Evolutionary conservation across 352 stramenopile species (phyloP).

Genomic region (Pythium aphanidermatum): DNA sequence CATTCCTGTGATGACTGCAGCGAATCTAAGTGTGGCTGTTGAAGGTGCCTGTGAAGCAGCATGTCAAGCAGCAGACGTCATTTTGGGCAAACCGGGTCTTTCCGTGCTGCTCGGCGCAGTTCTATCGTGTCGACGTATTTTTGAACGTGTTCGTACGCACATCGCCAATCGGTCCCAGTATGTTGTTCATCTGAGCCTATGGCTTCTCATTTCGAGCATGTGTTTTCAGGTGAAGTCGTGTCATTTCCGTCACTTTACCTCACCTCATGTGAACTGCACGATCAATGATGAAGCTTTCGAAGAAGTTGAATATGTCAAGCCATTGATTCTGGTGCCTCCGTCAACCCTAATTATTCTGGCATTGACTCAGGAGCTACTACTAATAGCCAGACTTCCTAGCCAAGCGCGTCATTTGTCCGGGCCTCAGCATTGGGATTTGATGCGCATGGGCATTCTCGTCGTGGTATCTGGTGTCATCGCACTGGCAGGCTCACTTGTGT

Average conservation of each 20-base stretch:
- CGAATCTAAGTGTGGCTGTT: slow-evolving; percentile 70
- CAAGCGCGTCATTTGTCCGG: slow-evolving; percentile 70
- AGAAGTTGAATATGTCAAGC: slow-evolving; percentile 37
- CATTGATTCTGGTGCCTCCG: slow-evolving; percentile 91
- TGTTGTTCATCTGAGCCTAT: slow-evolving; percentile 90
- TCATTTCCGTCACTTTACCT: slow-evolving; percentile 66
- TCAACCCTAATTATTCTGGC: slow-evolving; percentile 54
- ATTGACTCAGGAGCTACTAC: slow-evolving; percentile 3
- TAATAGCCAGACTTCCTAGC: slow-evolving; percentile 7
- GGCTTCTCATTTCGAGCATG: slow-evolving; percentile 92
- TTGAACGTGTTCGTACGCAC: slow-evolving; percentile 93
- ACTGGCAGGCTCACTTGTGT: slow-evolving; percentile 77
- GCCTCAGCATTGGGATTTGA: slow-evolving; percentile 70
- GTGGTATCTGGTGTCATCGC: slow-evolving; percentile 62
- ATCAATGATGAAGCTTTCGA: slow-evolving; percentile 33
- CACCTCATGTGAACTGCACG: slow-evolving; percentile 40
- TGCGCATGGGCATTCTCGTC: slow-evolving; percentile 52
- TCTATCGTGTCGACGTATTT: slow-evolving; percentile 89
- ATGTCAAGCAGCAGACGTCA: slow-evolving; percentile 89
- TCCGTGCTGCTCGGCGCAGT: slow-evolving; percentile 90
- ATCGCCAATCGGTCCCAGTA: slow-evolving; percentile 92
- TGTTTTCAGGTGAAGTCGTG: slow-evolving; percentile 80
- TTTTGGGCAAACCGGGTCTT: slow-evolving; percentile 91
- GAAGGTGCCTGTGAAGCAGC: slow-evolving; percentile 86
- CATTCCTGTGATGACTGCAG: slow-evolving; percentile 58